Conservation (phyloP, 75 land plant genomes). For the Sequoia sempervirens region DNA sequence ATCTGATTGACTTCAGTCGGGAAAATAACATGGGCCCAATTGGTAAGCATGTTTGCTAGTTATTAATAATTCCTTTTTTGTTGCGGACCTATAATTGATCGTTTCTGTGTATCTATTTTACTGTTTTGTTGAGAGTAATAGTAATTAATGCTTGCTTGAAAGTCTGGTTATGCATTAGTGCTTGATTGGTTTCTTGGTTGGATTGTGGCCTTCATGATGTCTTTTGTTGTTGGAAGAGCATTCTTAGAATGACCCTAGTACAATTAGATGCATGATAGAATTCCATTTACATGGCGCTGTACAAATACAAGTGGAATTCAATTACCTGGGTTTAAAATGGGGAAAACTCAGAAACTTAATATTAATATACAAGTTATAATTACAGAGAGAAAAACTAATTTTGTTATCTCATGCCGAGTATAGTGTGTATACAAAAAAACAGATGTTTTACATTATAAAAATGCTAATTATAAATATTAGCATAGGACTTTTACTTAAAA, state of each 20-base stretch:
- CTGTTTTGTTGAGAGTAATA: not conserved
- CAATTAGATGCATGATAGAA: too few species aligned
- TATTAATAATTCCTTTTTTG: not conserved
- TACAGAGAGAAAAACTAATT: too few species aligned
- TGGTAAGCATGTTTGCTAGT: slow-evolving; percentile 41
- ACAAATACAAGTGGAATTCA: too few species aligned
- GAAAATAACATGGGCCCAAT: slow-evolving; percentile 82
- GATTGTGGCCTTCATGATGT: not conserved
- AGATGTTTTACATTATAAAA: too few species aligned
- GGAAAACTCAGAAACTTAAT: too few species aligned
- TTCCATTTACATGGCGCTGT: too few species aligned
- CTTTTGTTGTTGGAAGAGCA: not conserved
- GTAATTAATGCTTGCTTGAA: not conserved
- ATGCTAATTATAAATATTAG: too few species aligned
- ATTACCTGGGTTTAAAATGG: too few species aligned
- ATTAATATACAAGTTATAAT: too few species aligned
- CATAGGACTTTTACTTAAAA: too few species aligned
- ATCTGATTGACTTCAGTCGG: slow-evolving; percentile 79
- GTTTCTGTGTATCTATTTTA: not conserved
- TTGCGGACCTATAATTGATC: not conserved
- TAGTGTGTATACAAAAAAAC: too few species aligned
- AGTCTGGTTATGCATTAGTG: not conserved
- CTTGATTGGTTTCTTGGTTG: not conserved
- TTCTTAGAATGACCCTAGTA: not conserved
- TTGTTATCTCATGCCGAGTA: too few species aligned